Evolutionary conservation across 2,329 filamentous ascomycete genomes (phyloP).

Genomic region (Trichophyton verrucosum): DNA sequence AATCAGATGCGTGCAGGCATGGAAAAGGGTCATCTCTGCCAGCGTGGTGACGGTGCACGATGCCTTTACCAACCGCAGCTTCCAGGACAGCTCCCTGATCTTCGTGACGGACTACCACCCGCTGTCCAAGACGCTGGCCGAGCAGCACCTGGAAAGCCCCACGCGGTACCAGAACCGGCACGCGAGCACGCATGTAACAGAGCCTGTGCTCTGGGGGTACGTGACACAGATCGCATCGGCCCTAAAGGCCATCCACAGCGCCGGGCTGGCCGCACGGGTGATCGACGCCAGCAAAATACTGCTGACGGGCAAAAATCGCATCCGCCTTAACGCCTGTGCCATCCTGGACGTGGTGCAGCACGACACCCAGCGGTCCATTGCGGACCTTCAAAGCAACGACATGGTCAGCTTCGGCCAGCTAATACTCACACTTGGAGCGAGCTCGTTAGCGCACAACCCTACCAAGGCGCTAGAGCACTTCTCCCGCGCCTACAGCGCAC

Average conservation of each 20-base stretch:
- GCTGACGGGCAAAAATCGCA: conserved; percentile 76
- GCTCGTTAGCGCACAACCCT: conserved; percentile 51
- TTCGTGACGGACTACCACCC: conserved; percentile 92
- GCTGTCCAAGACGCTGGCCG: conserved; percentile 74
- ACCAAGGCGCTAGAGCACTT: conserved; percentile 64
- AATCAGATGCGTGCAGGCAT: conserved; percentile 72
- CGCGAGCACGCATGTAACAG: conserved; percentile 44
- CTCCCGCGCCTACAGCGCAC: conserved; percentile 60
- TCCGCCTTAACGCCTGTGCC: conserved; percentile 76
- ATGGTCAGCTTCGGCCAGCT: conserved; percentile 72
- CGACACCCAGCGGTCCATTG: conserved; percentile 54
- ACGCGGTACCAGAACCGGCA: conserved; percentile 33
- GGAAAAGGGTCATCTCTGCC: conserved; percentile 73
- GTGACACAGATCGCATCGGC: conserved; percentile 83
- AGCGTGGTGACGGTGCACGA: conserved; percentile 79
- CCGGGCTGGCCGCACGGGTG: conserved; percentile 70
- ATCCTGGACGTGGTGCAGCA: conserved; percentile 82
- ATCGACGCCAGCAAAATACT: conserved; percentile 83
- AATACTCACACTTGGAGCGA: conserved; percentile 69
- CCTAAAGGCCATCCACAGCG: conserved; percentile 70
- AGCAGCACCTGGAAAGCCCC: conserved; percentile 50
- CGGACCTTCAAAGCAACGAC: conserved; percentile 78
- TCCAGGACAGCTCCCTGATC: conserved; percentile 87
- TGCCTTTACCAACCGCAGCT: conserved; percentile 83
- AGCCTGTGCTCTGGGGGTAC: conserved; percentile 79